A percentile compares a stretch with the other conserved stretches of the same genome.
Conservation (phyloP, 140 eudicot genomes). For the Erigeron philadelphicus region DNA sequence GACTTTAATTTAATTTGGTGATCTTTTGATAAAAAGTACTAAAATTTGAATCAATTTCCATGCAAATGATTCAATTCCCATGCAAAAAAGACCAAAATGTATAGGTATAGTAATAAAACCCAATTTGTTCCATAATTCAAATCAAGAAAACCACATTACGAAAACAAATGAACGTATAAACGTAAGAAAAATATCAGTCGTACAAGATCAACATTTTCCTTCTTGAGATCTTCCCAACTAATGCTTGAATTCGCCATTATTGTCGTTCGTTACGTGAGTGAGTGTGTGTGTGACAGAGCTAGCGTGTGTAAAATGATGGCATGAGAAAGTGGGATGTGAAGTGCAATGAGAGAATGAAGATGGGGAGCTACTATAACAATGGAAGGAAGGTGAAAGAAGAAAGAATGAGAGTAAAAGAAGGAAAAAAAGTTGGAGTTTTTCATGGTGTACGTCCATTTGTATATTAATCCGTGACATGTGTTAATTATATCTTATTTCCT, state of each 20-base stretch:
- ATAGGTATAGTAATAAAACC: background rate
- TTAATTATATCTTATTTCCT: background rate
- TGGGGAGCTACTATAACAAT: constrained; percentile 22
- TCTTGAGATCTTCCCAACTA: constrained; percentile 44
- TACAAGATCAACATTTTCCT: constrained; percentile 60
- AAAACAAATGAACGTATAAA: background rate
- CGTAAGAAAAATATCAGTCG: background rate
- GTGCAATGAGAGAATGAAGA: constrained; percentile 15
- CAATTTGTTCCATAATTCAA: background rate
- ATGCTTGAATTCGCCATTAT: constrained; percentile 30
- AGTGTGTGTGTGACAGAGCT: background rate
- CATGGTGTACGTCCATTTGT: constrained; percentile 36
- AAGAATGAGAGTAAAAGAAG: constrained; percentile 43
- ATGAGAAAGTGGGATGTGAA: constrained; percentile 12
- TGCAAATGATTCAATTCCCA: background rate
- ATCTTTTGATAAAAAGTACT: background rate
- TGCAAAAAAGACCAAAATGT: background rate
- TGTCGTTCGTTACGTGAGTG: constrained; percentile 5
- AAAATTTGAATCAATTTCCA: background rate
- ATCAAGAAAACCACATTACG: background rate
- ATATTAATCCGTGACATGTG: constrained; percentile 3
- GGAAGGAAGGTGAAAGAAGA: constrained; percentile 21
- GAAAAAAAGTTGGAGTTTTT: constrained; percentile 38
- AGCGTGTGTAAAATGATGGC: background rate
- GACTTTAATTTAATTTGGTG: background rate